Evolutionary conservation across 768 basidiomycete species (phyloP), one percentile per base, ranked within the genome.

Genomic region (Pisolithus orientalis): DNA sequence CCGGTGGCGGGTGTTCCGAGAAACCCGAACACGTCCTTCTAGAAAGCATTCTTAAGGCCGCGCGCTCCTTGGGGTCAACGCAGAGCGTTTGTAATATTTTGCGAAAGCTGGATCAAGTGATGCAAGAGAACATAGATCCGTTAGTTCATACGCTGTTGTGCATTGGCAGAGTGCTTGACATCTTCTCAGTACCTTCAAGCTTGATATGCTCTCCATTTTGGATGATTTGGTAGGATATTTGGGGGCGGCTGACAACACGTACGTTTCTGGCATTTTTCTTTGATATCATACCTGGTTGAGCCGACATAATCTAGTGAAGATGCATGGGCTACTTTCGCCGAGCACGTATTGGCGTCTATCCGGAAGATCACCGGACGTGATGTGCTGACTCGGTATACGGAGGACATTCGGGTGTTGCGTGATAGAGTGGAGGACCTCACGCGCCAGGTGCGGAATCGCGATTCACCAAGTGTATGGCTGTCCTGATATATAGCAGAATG

Each of bases 221-320:
- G 80, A 84, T 52, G 79, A 77, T 39, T 87, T 92, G 57, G 74
- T 87, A 11, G 80, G 83, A 50, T 80, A 85, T 46, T 75, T 81
- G 4, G 71, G 74, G 3, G 59, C 73, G 50, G 66, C 89, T 1
- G 80, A 84, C 53, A 79, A 82, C 56, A 82, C 88, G 87, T 87
- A 66, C 53, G 82, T 63, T 37, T 49, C 44, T 32, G 29, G 34
- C n/a, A 5, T 6, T 32, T 32, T 45, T 11, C 32, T n/a, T 50
- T 10, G 14, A 27, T 39, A 11, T 39, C 4, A 24, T 61, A 13
- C 55, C 21, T 55, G 52, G 38, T 56, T 67, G 38, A 60, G 51
- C 59, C 31, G 7, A 50, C 44, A 31, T 53, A 34, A n/a, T 53
- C 46, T 55, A 88, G 89, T 55, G 82, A 85, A 53, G 78, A 80